Percentiles rank a stretch among this genome's conserved stretches.
phyloP scores from a whole-genome alignment of 805 yeast genomes.

The Kazachstania kunashirensis region DNA sequence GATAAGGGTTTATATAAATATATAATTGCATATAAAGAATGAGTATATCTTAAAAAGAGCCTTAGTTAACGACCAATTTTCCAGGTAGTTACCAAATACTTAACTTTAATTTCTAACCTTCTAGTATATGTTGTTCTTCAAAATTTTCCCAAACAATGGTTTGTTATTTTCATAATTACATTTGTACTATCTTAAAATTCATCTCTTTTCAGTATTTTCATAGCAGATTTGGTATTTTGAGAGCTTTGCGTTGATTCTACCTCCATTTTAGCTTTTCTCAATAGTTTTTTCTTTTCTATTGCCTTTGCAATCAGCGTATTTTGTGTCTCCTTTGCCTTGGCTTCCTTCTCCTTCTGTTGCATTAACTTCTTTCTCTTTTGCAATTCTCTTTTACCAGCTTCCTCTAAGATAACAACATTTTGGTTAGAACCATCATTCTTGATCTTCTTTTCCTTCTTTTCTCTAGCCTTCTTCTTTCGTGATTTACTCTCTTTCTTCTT shows the following conservation, averaged over 20 bases:
- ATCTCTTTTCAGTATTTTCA: constrained; percentile 5
- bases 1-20: too few species aligned
- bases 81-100: too few species aligned
- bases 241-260: background rate
- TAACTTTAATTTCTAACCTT: too few species aligned
- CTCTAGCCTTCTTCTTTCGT: constrained; percentile 9
- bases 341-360: constrained; percentile 10
- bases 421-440: constrained; percentile 8
- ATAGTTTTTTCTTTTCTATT: background rate
- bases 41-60: too few species aligned
- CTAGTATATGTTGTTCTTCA: too few species aligned
- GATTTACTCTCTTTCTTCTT: constrained; percentile 8
- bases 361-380: constrained; percentile 20
- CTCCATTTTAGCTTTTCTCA: background rate
- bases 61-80: too few species aligned
- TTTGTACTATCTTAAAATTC: too few species aligned
- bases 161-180: too few species aligned
- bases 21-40: too few species aligned
- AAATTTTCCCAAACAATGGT: too few species aligned
- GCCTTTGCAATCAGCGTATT: background rate
- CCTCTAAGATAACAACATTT: constrained; percentile 25
- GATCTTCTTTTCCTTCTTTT: constrained; percentile 10
- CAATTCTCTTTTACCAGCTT: constrained; percentile 26
- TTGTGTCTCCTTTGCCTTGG: background rate
- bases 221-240: background rate